Evolutionary conservation across 2,329 filamentous ascomycete species (phyloP).

Genomic region (Orbilia quercus): DNA sequence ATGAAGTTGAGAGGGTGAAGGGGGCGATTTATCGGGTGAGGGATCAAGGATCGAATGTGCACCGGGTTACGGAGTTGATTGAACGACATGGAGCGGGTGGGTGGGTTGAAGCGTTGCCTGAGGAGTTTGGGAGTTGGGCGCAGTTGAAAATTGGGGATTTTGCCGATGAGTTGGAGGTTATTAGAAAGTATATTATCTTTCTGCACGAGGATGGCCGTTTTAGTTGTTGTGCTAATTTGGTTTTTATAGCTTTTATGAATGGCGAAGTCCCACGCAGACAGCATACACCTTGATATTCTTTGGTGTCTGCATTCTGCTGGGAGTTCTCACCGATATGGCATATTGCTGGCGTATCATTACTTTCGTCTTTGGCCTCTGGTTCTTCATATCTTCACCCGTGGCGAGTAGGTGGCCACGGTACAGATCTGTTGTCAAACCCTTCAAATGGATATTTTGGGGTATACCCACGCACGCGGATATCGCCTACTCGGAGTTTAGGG

Average conservation of each 20-base stretch:
- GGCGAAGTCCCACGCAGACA: constrained; percentile 38
- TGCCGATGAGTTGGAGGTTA: constrained; percentile 36
- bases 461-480: constrained; percentile 47
- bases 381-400: constrained; percentile 40
- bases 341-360: constrained; percentile 42
- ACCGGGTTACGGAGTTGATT: constrained; percentile 19
- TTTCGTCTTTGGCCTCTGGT: constrained; percentile 44
- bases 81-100: constrained; percentile 30
- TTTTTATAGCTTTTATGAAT: constrained; percentile 51
- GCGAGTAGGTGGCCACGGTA: constrained; percentile 35
- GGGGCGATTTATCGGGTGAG: constrained; percentile 21
- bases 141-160: constrained; percentile 38
- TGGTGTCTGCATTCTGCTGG: constrained; percentile 23
- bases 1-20: constrained; percentile 40
- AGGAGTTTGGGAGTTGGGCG: constrained; percentile 21
- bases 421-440: constrained; percentile 34
- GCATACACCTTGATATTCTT: constrained; percentile 32
- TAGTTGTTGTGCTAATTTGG: too few species aligned
- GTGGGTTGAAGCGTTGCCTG: constrained; percentile 41
- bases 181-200: constrained; percentile 27
- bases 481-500: constrained; percentile 40
- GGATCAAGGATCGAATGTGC: constrained; percentile 17
- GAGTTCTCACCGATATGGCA: constrained; percentile 22
- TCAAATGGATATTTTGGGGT: constrained; percentile 46
- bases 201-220: too few species aligned